Percentiles rank a stretch among this genome's conserved stretches.
phyloP scores from a whole-genome alignment of 208 protist genomes.

The Angomonas ambiguus region DNA sequence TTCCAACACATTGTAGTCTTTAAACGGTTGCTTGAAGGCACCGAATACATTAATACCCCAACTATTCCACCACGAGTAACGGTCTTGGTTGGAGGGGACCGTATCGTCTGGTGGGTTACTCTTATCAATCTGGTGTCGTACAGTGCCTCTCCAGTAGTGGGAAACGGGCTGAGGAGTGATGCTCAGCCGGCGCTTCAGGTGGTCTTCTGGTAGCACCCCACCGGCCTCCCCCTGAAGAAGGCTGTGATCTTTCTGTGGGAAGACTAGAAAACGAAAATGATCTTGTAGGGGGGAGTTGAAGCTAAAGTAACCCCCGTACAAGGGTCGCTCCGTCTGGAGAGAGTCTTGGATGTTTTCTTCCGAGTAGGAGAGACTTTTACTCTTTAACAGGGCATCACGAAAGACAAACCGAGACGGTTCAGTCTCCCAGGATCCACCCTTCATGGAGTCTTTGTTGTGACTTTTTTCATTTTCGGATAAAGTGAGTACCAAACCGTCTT shows the following conservation, averaged over 20 bases:
- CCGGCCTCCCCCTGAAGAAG: background rate
- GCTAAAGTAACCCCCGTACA: conserved; percentile 43
- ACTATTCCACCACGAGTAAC: background rate
- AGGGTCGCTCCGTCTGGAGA: conserved; percentile 1
- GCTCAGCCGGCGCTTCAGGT: background rate
- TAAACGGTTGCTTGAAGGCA: background rate
- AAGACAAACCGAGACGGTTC: background rate
- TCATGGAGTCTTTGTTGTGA: background rate
- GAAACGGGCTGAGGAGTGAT: conserved; percentile 24
- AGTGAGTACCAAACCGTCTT: background rate
- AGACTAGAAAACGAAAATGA: conserved; percentile 36
- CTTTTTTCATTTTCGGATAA: background rate
- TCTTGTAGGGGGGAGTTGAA: conserved; percentile 10
- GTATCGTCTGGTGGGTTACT: conserved; percentile 16
- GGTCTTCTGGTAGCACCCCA: background rate
- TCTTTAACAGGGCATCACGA: background rate
- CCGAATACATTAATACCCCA: background rate
- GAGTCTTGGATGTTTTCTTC: background rate
- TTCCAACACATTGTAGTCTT: background rate
- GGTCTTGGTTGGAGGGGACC: conserved; percentile 14
- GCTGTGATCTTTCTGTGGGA: conserved; percentile 36
- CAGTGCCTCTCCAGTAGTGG: conserved; percentile 29
- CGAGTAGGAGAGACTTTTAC: background rate
- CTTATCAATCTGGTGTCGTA: conserved; percentile 18
- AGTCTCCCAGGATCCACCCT: background rate